Base-by-base conservation (phyloP, 805 yeast species). In the Scheffersomyces coipomensis region DNA sequence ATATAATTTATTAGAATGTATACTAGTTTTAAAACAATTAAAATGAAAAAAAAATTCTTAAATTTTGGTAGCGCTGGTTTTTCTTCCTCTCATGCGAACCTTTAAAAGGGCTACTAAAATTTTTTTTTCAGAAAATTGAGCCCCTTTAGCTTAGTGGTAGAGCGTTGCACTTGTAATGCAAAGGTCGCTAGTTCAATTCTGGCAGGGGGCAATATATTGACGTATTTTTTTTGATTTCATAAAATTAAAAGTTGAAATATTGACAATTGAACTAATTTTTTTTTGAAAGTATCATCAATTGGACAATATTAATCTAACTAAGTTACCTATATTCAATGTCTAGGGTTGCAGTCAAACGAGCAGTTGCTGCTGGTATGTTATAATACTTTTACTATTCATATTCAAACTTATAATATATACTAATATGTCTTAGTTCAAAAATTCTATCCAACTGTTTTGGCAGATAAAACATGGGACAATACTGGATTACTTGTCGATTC, bases 141-240 rank as follows among this genome's bases (percentile, higher is more conserved):
- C 96, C 96, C 77, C 81, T 79, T 87, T 88, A 87, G 96, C 96
- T 87, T 86, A 88, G 96, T 85, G 96, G 96, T 87, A 88, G 93
- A 87, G 95, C 95, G 95, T 85, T 85, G 96, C 96, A 88, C 96
- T 88, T 88, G 96, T 88, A 88, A 85, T 85, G 95, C 93, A 83
- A 84, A 84, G 91, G 89, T 85, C 91, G 88, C 88, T 83, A 83
- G 89, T 83, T 83, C 88, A 81, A 83, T 80, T 81, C 88, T 81
- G 88, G 85, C 85, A 82, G 76, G 78, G 67, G 88, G 88, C 88
- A 80, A 13, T 27, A 8, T 8, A 13, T n/a, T n/a, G n/a, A n/a
- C n/a, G n/a, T n/a, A n/a, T 27, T 27, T 27, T 27, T 27, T 13
- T 27, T 13, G 18, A 13, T 13, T n/a, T n/a, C n/a, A n/a, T n/a